Percentiles rank a stretch among this genome's conserved stretches.
Conservation (phyloP, 192 early-diverging fungal species). For the Dispira parvispora region DNA sequence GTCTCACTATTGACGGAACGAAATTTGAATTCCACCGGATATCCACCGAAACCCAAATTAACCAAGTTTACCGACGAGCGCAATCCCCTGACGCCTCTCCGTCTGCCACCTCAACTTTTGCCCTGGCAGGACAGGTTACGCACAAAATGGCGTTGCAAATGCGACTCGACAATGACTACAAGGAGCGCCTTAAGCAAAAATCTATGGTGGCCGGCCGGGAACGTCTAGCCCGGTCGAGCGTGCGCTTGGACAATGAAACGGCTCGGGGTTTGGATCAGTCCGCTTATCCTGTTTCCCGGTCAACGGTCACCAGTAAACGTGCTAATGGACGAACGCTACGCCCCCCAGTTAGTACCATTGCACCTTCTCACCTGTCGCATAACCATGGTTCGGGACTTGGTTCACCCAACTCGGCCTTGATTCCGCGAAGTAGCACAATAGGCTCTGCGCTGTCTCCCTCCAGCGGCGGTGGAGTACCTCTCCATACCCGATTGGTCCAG, state of each 20-base stretch:
- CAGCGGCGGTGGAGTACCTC: not conserved
- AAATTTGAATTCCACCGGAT: slow-evolving; percentile 4
- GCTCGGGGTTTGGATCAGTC: not conserved
- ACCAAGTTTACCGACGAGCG: slow-evolving; percentile 5
- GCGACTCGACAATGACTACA: not conserved
- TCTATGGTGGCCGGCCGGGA: slow-evolving; percentile 6
- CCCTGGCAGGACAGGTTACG: not conserved
- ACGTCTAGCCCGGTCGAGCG: not conserved
- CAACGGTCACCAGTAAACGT: not conserved
- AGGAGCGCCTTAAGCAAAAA: not conserved
- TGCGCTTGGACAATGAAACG: not conserved
- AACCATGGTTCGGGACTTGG: not conserved
- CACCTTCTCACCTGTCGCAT: not conserved
- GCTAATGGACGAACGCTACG: not conserved
- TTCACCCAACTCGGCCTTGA: not conserved
- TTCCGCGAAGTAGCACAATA: too few relatives aligned
- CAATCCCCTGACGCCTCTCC: not conserved
- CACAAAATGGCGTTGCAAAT: not conserved
- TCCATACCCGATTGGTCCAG: slow-evolving; percentile 5
- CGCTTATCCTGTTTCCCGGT: not conserved
- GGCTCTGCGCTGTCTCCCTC: not conserved
- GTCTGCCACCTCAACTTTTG: not conserved
- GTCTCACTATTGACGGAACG: not conserved
- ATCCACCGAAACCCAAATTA: not conserved
- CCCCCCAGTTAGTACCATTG: not conserved